Conservation (phyloP, 306 rosid genomes). For the Corylus avellana region DNA sequence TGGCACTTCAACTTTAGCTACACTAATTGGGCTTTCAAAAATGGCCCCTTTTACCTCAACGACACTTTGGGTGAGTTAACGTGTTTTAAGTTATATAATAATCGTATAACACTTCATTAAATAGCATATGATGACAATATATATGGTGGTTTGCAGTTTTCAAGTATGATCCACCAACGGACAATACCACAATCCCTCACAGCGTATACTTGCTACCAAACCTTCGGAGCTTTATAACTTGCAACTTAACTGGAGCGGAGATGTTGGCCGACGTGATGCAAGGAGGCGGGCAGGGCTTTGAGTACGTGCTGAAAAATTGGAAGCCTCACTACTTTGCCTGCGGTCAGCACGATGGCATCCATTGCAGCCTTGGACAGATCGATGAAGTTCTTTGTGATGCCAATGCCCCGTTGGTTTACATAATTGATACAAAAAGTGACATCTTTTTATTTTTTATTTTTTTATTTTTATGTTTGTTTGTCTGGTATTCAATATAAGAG, state of each 20-base stretch:
- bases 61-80: slow-evolving; percentile 56
- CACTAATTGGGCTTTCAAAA: slow-evolving; percentile 52
- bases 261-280: slow-evolving; percentile 40
- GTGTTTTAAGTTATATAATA: too few species aligned
- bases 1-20: slow-evolving; percentile 65
- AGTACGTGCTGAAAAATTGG: slow-evolving; percentile 50
- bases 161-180: slow-evolving; percentile 64
- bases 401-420: slow-evolving; percentile 30
- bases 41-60: slow-evolving; percentile 50
- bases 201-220: slow-evolving; percentile 55
- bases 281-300: slow-evolving; percentile 57
- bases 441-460: too few species aligned
- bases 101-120: too few species aligned
- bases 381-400: slow-evolving; percentile 68
- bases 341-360: slow-evolving; percentile 54
- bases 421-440: too few species aligned
- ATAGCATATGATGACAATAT: too few species aligned
- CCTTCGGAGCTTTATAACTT: slow-evolving; percentile 44
- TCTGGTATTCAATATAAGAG: too few species aligned
- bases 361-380: slow-evolving; percentile 61
- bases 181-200: slow-evolving; percentile 41
- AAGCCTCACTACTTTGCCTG: slow-evolving; percentile 64
- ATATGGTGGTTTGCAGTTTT: slow-evolving; percentile 44
- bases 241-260: slow-evolving; percentile 53
- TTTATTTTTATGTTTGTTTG: too few species aligned